These are phyloP conservation scores for Aspergillus sp. DNA, from an alignment of 2,329 filamentous ascomycete species.

Conservation along the genomic window DNA sequence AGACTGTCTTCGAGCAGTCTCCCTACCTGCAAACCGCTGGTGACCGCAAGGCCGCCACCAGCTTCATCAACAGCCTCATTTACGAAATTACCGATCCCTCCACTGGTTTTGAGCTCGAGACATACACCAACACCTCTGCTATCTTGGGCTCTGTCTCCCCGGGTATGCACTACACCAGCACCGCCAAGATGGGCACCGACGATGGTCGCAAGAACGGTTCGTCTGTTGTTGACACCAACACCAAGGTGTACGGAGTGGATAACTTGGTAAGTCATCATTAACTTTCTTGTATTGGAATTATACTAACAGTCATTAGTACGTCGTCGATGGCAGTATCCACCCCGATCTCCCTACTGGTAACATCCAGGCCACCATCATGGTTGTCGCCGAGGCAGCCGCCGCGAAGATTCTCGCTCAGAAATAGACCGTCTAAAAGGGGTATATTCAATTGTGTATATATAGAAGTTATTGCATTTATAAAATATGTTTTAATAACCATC, in stretches of 20 bases:
- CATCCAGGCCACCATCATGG: conserved; percentile 61
- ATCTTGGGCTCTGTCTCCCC: conserved; percentile 37
- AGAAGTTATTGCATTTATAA: too few species aligned
- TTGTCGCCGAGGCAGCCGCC: conserved; percentile 59
- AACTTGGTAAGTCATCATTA: conserved; percentile 42
- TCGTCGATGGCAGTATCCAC: conserved; percentile 67
- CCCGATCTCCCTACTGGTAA: conserved; percentile 66
- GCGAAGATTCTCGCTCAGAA: conserved; percentile 34
- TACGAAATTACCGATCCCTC: conserved; percentile 12
- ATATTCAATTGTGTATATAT: too few species aligned
- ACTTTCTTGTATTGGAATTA: not conserved
- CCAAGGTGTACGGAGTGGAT: conserved; percentile 63
- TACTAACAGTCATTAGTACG: conserved; percentile 35
- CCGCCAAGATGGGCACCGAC: conserved; percentile 57
- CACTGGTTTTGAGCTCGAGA: conserved; percentile 18
- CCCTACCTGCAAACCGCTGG: conserved; percentile 20
- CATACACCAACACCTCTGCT: conserved; percentile 16
- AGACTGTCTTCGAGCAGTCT: conserved; percentile 19
- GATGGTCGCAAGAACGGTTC: conserved; percentile 52
- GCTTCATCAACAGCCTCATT: conserved; percentile 17
- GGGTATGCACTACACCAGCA: conserved; percentile 45
- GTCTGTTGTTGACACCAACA: conserved; percentile 59
- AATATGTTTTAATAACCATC: too few species aligned
- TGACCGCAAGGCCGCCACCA: conserved; percentile 15
- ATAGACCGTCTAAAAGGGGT: too few species aligned